phyloP scores from a whole-genome alignment of 495 filamentous ascomycete species.

The Chaetomidium leptoderma region DNA sequence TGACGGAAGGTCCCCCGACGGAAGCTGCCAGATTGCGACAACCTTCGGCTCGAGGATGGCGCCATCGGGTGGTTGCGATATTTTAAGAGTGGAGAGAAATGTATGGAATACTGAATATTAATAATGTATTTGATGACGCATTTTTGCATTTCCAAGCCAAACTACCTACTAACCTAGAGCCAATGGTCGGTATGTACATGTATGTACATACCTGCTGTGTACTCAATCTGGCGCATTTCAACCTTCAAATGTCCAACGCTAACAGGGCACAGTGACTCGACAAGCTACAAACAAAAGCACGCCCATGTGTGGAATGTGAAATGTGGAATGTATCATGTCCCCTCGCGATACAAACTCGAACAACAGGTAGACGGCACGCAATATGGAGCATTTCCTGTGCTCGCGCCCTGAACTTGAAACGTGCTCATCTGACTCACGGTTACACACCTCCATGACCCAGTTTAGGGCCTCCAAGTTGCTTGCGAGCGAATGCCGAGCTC shows the following conservation, averaged over 20 bases:
- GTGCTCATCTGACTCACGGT: slow-evolving; percentile 19
- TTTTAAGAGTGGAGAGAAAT: not conserved
- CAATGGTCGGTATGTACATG: too few relatives aligned
- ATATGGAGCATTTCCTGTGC: not conserved
- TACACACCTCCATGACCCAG: not conserved
- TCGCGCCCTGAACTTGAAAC: slow-evolving; percentile 15
- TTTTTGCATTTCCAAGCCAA: not conserved
- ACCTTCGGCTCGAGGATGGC: too few relatives aligned
- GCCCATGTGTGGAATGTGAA: too few relatives aligned
- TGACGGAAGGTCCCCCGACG: too few relatives aligned
- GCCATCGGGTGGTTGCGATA: not conserved
- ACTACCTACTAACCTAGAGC: too few relatives aligned
- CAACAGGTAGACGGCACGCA: not conserved
- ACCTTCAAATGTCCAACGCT: too few relatives aligned
- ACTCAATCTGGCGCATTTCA: too few relatives aligned
- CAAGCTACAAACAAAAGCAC: too few relatives aligned
- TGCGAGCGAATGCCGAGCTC: not conserved
- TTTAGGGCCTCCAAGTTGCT: not conserved
- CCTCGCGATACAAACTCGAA: not conserved
- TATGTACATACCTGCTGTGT: too few relatives aligned
- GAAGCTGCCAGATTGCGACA: slow-evolving; percentile 13
- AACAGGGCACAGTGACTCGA: too few relatives aligned
- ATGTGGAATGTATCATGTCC: too few relatives aligned
- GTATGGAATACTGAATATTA: not conserved
- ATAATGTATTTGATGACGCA: slow-evolving; percentile 7